Conservation (phyloP, 805 yeast species). For the Schizosaccharomyces octosporus region DNA sequence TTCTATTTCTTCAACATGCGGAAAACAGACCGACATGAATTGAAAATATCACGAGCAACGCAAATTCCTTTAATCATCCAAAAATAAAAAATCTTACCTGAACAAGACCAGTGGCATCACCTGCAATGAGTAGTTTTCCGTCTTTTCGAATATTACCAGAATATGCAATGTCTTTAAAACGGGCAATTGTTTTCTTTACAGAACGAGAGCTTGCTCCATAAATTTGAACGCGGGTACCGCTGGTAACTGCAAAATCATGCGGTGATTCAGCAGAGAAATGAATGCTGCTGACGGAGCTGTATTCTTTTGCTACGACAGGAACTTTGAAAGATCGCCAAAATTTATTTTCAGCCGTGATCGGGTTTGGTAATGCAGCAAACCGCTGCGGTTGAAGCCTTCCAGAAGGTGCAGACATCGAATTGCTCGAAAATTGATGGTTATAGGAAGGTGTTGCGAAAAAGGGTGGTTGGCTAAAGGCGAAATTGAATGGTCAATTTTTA, state of each 20-base stretch:
- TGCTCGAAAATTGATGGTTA: no score
- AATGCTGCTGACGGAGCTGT: constrained; percentile 71
- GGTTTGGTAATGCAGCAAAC: constrained; percentile 56
- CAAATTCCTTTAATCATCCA: background rate
- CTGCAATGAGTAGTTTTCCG: constrained; percentile 76
- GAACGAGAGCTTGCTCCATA: constrained; percentile 86
- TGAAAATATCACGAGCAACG: background rate
- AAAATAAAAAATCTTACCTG: constrained; percentile 18
- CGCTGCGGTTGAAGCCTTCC: constrained; percentile 41
- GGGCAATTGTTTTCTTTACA: constrained; percentile 56
- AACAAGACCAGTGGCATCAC: constrained; percentile 84
- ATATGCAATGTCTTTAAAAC: constrained; percentile 81
- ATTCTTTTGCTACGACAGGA: constrained; percentile 80
- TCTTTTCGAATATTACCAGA: constrained; percentile 78
- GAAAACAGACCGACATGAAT: no score
- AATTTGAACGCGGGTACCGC: constrained; percentile 74
- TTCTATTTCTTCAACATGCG: no score
- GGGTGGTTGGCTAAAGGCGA: background rate
- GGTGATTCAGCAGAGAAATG: constrained; percentile 69
- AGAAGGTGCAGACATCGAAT: constrained; percentile 44
- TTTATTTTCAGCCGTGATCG: constrained; percentile 74
- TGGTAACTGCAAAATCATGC: constrained; percentile 78
- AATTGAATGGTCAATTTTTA: background rate
- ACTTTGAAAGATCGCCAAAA: constrained; percentile 71
- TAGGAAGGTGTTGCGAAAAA: background rate